Base-by-base conservation (phyloP, 1,139 yeast species). In the Kodamaea derodonti region DNA sequence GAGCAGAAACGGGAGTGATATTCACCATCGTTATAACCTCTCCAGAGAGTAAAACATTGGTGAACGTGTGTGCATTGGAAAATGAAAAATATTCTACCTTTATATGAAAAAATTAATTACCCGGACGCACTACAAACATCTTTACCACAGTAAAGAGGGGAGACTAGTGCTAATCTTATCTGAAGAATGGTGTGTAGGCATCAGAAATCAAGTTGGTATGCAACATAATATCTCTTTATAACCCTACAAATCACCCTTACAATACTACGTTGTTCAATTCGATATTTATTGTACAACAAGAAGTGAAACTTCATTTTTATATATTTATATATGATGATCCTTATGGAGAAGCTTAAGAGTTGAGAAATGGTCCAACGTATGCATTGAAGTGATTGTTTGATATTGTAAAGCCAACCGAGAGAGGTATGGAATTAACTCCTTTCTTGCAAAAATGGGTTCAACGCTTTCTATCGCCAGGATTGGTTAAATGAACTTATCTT, bases 1-100 rank as follows among this genome's bases (percentile, higher is more conserved):
- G 69, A 84, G 84, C 86, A 79, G 86, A 79, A 79, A 72, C 69
- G 70, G 85, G 85, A 78, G 85, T 60, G 43, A 13, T 20, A 12
- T 12, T 23, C 29, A 16, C 36, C 35, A 14, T 23, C 24, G 13
- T 12, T 26, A n/a, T 18, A 16, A 22, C 29, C 35, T 30, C 40
- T 25, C 39, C 40, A 22, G 35, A 37, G 38, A 16, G 27, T 13
- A 11, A n/a, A 33, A 18, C 30, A 24, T 31, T 20, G 34, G 32
- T 9, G 13, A 17, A n/a, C n/a, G n/a, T n/a, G n/a, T n/a, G n/a
- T n/a, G n/a, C n/a, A n/a, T n/a, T 12, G 20, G 26, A 18, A 20
- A 16, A 11, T 14, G 22, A 20, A 14, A 26, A 17, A 18, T n/a
- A 12, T 26, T 13, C 12, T 18, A 12, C 13, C 14, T 14, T 26